Evolutionary conservation across 352 stramenopile species (phyloP).

Genomic region (Phytophthora crassamura): DNA sequence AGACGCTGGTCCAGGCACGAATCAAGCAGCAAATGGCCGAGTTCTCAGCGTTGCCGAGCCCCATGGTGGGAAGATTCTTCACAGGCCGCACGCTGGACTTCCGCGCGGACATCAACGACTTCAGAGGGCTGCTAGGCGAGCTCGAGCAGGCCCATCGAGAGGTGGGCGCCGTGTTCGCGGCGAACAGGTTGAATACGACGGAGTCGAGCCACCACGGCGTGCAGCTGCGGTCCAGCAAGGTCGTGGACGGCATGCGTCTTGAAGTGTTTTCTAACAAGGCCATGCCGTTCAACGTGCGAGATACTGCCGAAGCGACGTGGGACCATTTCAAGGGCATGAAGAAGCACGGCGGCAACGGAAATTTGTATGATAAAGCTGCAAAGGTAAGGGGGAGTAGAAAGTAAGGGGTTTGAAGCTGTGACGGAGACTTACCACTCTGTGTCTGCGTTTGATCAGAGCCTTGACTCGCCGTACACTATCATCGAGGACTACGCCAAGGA

Average conservation of each 20-base stretch:
- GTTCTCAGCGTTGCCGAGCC: slow-evolving; percentile 25
- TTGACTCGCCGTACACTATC: slow-evolving; percentile 37
- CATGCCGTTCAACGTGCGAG: slow-evolving; percentile 42
- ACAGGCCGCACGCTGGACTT: slow-evolving; percentile 29
- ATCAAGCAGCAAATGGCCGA: slow-evolving; percentile 41
- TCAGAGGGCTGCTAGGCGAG: slow-evolving; percentile 25
- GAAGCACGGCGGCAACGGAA: slow-evolving; percentile 41
- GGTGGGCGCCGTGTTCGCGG: slow-evolving; percentile 33
- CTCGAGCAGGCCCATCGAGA: slow-evolving; percentile 25
- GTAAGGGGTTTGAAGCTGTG: not conserved
- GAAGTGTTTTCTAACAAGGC: slow-evolving; percentile 49
- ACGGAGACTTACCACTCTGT: not conserved
- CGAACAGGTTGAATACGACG: slow-evolving; percentile 38
- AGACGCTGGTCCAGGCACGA: slow-evolving; percentile 37
- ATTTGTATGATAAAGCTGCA: slow-evolving; percentile 39
- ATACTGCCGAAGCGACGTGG: slow-evolving; percentile 42
- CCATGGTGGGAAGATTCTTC: slow-evolving; percentile 21
- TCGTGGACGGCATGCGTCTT: slow-evolving; percentile 23
- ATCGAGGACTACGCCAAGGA: slow-evolving; percentile 42
- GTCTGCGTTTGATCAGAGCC: slow-evolving; percentile 15
- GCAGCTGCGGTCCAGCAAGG: slow-evolving; percentile 31
- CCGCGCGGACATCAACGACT: slow-evolving; percentile 28
- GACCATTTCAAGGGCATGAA: slow-evolving; percentile 49
- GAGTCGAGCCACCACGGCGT: slow-evolving; percentile 39
- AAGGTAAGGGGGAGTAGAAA: slow-evolving; percentile 17